These are phyloP conservation scores for Trichoderma gracile DNA, from an alignment of 2,329 filamentous ascomycete genomes.

Conservation along the genomic window DNA sequence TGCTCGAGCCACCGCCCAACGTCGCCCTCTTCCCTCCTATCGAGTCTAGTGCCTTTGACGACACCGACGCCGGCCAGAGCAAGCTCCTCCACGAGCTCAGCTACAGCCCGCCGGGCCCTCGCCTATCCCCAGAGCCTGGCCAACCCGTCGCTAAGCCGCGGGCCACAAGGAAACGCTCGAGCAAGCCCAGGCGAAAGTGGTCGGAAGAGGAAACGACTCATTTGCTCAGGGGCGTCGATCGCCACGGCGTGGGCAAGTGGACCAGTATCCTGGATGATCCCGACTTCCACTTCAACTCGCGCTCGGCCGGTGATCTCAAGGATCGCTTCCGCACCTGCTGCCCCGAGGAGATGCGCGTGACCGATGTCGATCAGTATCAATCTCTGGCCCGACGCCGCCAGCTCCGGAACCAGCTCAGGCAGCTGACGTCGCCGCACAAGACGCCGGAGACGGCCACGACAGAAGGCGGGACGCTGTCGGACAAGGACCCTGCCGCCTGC, in stretches of 20 bases:
- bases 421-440: slow-evolving; percentile 30
- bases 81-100: slow-evolving; percentile 47
- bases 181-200: slow-evolving; percentile 63
- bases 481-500: slow-evolving; percentile 33
- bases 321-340: slow-evolving; percentile 68
- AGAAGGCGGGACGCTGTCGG: slow-evolving; percentile 35
- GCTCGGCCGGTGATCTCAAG: slow-evolving; percentile 64
- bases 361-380: not conserved
- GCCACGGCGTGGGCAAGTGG: slow-evolving; percentile 66
- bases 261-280: slow-evolving; percentile 63
- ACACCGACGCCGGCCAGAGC: slow-evolving; percentile 46
- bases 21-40: slow-evolving; percentile 65
- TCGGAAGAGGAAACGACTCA: slow-evolving; percentile 65
- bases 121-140: slow-evolving; percentile 37
- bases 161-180: slow-evolving; percentile 52
- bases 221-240: slow-evolving; percentile 60
- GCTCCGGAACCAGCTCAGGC: not conserved
- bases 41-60: slow-evolving; percentile 56
- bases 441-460: slow-evolving; percentile 42
- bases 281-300: slow-evolving; percentile 60
- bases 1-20: slow-evolving; percentile 62
- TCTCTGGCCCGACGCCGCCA: slow-evolving; percentile 28
- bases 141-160: slow-evolving; percentile 38
- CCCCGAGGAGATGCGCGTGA: slow-evolving; percentile 56
- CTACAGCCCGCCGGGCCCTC: slow-evolving; percentile 33